These are phyloP conservation scores for Erodium texanum DNA, from an alignment of 441 rosid species.

Conservation along the genomic window DNA sequence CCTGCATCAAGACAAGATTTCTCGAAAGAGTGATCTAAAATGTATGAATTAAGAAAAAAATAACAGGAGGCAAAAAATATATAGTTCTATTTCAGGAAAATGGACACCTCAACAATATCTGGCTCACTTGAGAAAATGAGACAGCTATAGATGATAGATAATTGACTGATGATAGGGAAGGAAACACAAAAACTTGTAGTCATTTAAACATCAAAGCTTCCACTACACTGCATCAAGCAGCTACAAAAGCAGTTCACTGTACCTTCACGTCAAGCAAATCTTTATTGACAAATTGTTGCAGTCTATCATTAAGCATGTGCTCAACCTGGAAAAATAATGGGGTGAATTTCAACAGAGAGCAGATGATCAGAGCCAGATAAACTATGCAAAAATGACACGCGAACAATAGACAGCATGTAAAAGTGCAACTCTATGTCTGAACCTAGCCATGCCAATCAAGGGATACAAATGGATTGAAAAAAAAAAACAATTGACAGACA, in stretches of 20 bases:
- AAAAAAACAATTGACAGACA: background rate
- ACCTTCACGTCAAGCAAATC: conserved; percentile 98
- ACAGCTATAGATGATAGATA: background rate
- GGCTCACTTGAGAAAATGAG: background rate
- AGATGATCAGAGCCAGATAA: background rate
- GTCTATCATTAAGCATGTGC: conserved; percentile 91
- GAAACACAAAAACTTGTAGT: background rate
- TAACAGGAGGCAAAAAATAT: conserved; percentile 6
- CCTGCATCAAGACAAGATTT: conserved; percentile 47
- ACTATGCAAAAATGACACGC: background rate
- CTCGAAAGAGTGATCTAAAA: conserved; percentile 16
- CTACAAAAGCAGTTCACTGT: conserved; percentile 22
- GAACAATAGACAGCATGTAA: background rate
- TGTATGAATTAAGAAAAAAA: background rate
- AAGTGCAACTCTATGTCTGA: background rate
- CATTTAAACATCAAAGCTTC: background rate
- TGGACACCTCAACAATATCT: background rate
- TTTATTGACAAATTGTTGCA: conserved; percentile 81
- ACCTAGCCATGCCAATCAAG: background rate
- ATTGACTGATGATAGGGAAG: conserved; percentile 3
- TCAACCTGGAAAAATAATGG: conserved; percentile 59
- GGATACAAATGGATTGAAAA: background rate
- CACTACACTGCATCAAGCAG: conserved; percentile 1
- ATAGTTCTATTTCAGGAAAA: background rate
- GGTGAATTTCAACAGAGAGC: conserved; percentile 10